A percentile compares a stretch with the other conserved stretches of the same genome.
Evolutionary conservation across 2,329 filamentous ascomycete genomes (phyloP).

Genomic region (Trichophyton benhamiae): DNA sequence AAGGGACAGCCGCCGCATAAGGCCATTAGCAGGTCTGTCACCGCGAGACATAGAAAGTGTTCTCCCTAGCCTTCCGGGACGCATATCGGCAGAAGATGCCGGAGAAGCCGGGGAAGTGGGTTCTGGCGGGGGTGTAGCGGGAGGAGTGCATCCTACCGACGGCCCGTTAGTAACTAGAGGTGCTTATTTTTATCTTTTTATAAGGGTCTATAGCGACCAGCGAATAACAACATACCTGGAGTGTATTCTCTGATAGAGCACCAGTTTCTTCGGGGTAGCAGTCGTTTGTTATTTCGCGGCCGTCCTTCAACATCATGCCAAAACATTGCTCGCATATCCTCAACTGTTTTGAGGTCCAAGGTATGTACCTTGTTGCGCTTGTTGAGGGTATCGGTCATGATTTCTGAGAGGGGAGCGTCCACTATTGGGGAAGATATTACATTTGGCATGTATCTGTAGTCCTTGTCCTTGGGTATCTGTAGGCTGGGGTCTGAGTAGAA

Average conservation of each 20-base stretch:
- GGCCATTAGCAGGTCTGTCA: constrained; percentile 30
- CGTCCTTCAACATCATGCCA: constrained; percentile 79
- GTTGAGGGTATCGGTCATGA: constrained; percentile 85
- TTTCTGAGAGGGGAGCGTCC: constrained; percentile 75
- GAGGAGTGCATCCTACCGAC: constrained; percentile 60
- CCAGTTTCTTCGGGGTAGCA: constrained; percentile 88
- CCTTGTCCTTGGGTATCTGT: constrained; percentile 70
- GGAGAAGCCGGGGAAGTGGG: constrained; percentile 23
- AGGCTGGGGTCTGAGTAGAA: constrained; percentile 89
- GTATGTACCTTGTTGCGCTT: constrained; percentile 70
- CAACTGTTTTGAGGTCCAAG: constrained; percentile 62
- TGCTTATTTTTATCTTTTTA: neutral
- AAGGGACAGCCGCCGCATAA: constrained; percentile 38
- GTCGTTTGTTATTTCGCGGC: constrained; percentile 75
- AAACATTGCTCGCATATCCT: constrained; percentile 93
- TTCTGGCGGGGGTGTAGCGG: constrained; percentile 48
- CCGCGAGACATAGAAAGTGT: constrained; percentile 51
- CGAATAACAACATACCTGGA: constrained; percentile 45
- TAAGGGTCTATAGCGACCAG: no score
- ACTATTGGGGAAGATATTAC: constrained; percentile 88
- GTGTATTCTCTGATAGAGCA: constrained; percentile 79
- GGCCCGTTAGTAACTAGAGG: constrained; percentile 22
- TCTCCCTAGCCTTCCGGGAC: constrained; percentile 37
- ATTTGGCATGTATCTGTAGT: constrained; percentile 95
- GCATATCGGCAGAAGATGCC: constrained; percentile 13